Evolutionary conservation across 768 basidiomycete species (phyloP).

Genomic region (Mycena kentingensis): DNA sequence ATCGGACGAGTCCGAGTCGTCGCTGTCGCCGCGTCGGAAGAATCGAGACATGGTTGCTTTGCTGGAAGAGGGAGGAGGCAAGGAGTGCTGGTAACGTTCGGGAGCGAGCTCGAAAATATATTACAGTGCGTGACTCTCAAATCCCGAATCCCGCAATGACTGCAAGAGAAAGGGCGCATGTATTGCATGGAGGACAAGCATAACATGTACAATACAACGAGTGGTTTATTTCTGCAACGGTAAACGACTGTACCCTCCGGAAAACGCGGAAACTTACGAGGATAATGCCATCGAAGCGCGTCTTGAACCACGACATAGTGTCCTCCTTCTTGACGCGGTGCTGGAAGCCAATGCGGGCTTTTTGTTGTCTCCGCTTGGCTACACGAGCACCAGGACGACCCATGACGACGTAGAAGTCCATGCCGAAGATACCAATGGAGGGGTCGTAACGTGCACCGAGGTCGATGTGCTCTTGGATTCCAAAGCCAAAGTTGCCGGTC

Average conservation of each 20-base stretch:
- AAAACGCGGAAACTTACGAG: conserved; percentile 53
- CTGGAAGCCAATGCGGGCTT: conserved; percentile 79
- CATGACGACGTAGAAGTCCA: conserved; percentile 99
- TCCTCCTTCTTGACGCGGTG: conserved; percentile 97
- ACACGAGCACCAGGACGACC: conserved; percentile 93
- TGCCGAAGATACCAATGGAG: conserved; percentile 97
- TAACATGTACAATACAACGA: conserved; percentile 14
- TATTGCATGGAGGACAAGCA: conserved; percentile 20
- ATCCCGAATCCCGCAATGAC: not conserved
- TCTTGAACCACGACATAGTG: conserved; percentile 99
- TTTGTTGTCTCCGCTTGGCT: conserved; percentile 86
- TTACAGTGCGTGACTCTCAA: not conserved
- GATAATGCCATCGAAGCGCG: conserved; percentile 98
- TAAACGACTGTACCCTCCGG: not conserved
- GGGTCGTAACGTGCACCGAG: conserved; percentile 98
- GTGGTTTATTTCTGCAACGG: conserved; percentile 19
- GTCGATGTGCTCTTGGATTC: conserved; percentile 99
- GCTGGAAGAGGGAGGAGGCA: too few species aligned
- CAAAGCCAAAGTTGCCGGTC: conserved; percentile 99
- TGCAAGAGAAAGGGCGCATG: conserved; percentile 3
- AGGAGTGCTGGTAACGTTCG: too few species aligned
- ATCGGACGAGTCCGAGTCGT: conserved; percentile 74
- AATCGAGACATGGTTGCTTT: conserved; percentile 75
- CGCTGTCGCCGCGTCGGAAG: conserved; percentile 84
- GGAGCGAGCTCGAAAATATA: too few species aligned